phyloP scores from a whole-genome alignment of 2,329 filamentous ascomycete genomes.

The Talaromyces piceae region DNA sequence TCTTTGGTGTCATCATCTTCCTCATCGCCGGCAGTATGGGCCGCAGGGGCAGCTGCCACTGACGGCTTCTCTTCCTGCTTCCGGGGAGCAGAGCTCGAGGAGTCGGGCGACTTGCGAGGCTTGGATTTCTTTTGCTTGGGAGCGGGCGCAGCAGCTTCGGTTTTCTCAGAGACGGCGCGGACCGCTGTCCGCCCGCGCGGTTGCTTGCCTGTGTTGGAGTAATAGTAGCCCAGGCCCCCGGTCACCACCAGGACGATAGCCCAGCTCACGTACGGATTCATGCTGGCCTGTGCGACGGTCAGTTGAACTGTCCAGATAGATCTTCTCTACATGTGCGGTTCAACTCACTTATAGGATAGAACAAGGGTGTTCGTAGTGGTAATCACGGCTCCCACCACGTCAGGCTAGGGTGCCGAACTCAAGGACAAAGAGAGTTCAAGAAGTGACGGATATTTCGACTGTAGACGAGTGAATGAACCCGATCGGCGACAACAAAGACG shows the following conservation, averaged over 20 bases:
- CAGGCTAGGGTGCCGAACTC: neutral
- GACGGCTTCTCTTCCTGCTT: slow-evolving; percentile 21
- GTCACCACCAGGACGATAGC: slow-evolving; percentile 36
- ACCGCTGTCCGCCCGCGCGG: slow-evolving; percentile 24
- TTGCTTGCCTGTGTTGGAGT: slow-evolving; percentile 28
- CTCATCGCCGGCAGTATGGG: slow-evolving; percentile 35
- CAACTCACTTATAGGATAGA: neutral
- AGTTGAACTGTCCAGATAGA: neutral
- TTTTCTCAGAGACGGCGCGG: slow-evolving; percentile 28
- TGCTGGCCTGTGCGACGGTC: slow-evolving; percentile 13
- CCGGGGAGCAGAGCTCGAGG: slow-evolving; percentile 20
- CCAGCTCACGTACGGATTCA: slow-evolving; percentile 40
- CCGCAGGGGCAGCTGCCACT: slow-evolving; percentile 20
- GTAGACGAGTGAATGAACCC: neutral
- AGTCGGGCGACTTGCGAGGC: slow-evolving; percentile 25
- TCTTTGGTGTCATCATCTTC: slow-evolving; percentile 63
- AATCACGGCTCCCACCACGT: neutral
- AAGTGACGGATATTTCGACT: neutral
- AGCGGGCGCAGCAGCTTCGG: slow-evolving; percentile 21
- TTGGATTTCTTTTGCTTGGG: slow-evolving; percentile 38
- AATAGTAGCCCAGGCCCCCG: slow-evolving; percentile 36
- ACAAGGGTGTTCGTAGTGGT: neutral
- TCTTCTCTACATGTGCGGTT: too few relatives aligned
- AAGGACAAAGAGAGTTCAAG: neutral
- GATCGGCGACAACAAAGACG: neutral